Evolutionary conservation across 768 basidiomycete species (phyloP).

Genomic region (Tylopilus cervinicoccineus): DNA sequence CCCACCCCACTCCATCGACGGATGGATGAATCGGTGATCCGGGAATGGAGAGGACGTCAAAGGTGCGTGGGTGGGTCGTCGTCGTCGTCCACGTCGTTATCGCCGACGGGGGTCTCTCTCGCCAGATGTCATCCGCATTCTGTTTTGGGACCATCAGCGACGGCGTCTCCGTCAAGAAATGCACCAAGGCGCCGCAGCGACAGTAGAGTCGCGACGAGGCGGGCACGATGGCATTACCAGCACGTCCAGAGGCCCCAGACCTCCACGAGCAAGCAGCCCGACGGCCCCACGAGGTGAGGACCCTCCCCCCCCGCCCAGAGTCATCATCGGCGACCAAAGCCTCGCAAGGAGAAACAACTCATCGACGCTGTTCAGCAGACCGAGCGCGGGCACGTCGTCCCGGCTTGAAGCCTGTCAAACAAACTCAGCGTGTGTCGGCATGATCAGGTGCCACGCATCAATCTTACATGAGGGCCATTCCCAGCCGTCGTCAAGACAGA

Average conservation of each 20-base stretch:
- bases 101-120: neutral
- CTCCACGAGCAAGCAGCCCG: neutral
- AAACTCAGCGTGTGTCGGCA: neutral
- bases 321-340: too few relatives aligned
- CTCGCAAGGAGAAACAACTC: neutral
- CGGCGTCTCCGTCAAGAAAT: neutral
- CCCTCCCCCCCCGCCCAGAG: too few relatives aligned
- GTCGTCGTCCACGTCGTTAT: neutral
- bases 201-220: neutral
- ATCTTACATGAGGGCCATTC: neutral
- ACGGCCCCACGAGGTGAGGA: too few relatives aligned
- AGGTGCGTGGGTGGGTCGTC: too few relatives aligned
- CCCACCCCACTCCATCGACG: too few relatives aligned
- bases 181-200: neutral
- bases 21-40: neutral
- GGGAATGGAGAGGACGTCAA: conserved; percentile 3
- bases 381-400: too few relatives aligned
- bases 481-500: too few relatives aligned
- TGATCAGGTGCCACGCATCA: neutral
- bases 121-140: neutral
- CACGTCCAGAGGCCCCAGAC: neutral
- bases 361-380: too few relatives aligned
- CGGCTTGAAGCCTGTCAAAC: neutral
- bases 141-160: neutral
- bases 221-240: neutral